These are phyloP conservation scores for Ophiostoma sp. DNA, from an alignment of 2,329 filamentous ascomycete species.

Conservation along the genomic window DNA sequence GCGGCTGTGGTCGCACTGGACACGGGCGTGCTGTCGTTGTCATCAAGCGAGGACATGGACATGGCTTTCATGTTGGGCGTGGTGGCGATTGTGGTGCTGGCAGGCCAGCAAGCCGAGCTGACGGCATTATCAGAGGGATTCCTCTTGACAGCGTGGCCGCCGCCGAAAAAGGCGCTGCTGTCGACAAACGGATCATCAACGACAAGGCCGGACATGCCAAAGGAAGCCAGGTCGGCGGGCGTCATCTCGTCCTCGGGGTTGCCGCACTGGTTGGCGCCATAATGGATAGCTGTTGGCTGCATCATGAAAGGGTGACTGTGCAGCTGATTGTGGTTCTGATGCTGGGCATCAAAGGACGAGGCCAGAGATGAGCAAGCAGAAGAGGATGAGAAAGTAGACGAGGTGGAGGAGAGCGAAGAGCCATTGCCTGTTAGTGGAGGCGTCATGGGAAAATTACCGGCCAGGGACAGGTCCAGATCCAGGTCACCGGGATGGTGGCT, in stretches of 20 bases:
- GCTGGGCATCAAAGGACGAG: constrained; percentile 20
- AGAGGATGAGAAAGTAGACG: constrained; percentile 13
- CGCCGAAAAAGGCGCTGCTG: constrained; percentile 5
- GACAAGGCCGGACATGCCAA: constrained; percentile 28
- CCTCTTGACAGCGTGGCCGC: constrained; percentile 5
- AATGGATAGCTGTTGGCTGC: constrained; percentile 4
- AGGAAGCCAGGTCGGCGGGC: constrained; percentile 15
- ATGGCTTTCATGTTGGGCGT: neutral
- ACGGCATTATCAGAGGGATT: neutral
- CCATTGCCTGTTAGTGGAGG: constrained; percentile 22
- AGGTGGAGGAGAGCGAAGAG: constrained; percentile 20
- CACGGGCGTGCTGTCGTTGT: constrained; percentile 18
- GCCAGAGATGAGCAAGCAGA: constrained; percentile 19
- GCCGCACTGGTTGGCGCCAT: neutral
- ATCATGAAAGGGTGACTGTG: constrained; percentile 15
- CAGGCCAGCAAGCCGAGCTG: constrained; percentile 10
- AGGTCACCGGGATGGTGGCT: constrained; percentile 17
- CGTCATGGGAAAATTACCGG: constrained; percentile 15
- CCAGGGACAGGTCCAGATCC: neutral
- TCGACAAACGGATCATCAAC: constrained; percentile 33
- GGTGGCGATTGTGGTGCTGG: neutral
- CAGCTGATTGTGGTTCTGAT: constrained; percentile 11
- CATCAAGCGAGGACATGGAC: constrained; percentile 6
- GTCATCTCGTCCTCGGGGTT: neutral
- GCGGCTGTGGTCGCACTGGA: constrained; percentile 7